phyloP scores from a whole-genome alignment of 2,329 filamentous ascomycete genomes.

The Amylocarpus encephaloides region DNA sequence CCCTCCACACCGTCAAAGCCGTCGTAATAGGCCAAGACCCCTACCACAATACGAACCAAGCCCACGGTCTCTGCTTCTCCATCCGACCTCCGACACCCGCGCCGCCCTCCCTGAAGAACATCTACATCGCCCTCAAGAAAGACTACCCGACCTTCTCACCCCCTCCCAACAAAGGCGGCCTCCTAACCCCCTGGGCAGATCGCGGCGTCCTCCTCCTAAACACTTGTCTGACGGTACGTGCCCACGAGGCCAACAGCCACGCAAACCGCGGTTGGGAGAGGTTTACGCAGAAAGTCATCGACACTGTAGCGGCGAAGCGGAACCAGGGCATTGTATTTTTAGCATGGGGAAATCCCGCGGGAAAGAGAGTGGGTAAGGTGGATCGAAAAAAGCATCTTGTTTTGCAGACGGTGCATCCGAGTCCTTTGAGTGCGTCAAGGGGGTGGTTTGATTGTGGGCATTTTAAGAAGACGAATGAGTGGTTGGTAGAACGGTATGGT shows the following conservation, averaged over 20 bases:
- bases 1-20: conserved; percentile 79
- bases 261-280: conserved; percentile 83
- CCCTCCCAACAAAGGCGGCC: conserved; percentile 71
- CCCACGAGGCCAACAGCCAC: conserved; percentile 82
- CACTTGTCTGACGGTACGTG: conserved; percentile 87
- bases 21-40: conserved; percentile 96
- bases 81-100: conserved; percentile 83
- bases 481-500: conserved; percentile 75
- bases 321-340: conserved; percentile 84
- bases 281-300: conserved; percentile 88
- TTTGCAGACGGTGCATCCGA: conserved; percentile 82
- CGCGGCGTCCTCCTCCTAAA: conserved; percentile 90
- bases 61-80: conserved; percentile 93
- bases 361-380: conserved; percentile 68
- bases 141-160: conserved; percentile 77
- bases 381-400: conserved; percentile 72
- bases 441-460: conserved; percentile 83
- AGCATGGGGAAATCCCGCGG: conserved; percentile 85
- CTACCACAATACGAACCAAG: conserved; percentile 93
- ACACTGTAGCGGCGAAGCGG: conserved; percentile 72
- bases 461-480: conserved; percentile 77
- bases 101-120: conserved; percentile 86
- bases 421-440: conserved; percentile 75
- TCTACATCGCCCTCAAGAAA: conserved; percentile 80
- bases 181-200: conserved; percentile 90